Conservation (phyloP, 805 yeast species). For the Spencermartinsiella europaea region DNA sequence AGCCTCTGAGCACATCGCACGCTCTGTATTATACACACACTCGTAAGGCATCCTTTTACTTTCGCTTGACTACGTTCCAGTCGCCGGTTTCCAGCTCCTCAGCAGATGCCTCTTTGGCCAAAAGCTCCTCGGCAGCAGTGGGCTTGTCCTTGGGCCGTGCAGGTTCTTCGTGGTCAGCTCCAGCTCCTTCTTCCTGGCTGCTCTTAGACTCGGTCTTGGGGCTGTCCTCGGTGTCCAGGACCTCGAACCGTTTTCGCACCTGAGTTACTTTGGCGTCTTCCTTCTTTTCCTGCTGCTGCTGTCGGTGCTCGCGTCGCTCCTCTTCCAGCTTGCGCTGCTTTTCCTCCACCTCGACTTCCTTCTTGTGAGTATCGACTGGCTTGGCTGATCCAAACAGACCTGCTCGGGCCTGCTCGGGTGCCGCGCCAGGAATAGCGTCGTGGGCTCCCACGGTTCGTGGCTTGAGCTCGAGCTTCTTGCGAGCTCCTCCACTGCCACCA, state of each 20-base stretch:
- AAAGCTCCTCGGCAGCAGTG: conserved; percentile 14
- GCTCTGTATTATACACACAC: neutral
- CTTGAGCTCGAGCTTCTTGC: conserved; percentile 38
- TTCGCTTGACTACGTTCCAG: conserved; percentile 25
- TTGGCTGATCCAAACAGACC: conserved; percentile 76
- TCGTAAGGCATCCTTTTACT: no score
- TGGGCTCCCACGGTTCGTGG: conserved; percentile 25
- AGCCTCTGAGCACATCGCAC: no score
- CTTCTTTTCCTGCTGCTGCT: conserved; percentile 10
- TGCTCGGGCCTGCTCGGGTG: conserved; percentile 21
- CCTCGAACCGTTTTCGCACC: conserved; percentile 19
- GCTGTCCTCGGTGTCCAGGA: conserved; percentile 60
- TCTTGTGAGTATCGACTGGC: conserved; percentile 73
- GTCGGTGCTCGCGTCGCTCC: conserved; percentile 12
- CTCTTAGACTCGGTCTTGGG: no score
- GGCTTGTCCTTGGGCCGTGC: conserved; percentile 10
- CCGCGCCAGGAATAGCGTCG: conserved; percentile 29
- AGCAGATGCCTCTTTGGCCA: conserved; percentile 14
- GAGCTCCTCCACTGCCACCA: conserved; percentile 11
- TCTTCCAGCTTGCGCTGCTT: conserved; percentile 15
- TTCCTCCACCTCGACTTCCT: conserved; percentile 58
- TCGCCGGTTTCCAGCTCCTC: conserved; percentile 22
- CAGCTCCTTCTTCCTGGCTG: conserved; percentile 26
- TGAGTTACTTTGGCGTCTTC: conserved; percentile 10
- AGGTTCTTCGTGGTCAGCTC: conserved; percentile 9